Conservation (phyloP, 768 basidiomycete species). For the Suillus subluteus region DNA sequence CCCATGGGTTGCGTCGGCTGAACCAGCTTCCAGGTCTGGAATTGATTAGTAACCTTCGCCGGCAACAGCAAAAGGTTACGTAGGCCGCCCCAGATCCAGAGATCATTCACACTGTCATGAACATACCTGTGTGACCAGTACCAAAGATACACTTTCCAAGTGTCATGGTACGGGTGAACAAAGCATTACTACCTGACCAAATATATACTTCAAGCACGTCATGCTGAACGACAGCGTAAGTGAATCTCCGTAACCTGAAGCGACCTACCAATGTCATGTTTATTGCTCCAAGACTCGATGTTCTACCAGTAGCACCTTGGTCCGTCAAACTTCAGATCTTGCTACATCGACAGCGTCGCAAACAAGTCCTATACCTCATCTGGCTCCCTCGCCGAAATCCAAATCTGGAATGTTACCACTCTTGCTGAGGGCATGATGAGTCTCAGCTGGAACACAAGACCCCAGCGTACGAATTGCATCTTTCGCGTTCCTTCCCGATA, state of each 20-base stretch:
- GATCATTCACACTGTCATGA: neutral
- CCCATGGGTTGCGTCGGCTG: neutral
- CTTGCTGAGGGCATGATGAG: conserved; percentile 4
- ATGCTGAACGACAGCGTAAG: neutral
- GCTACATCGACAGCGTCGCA: conserved; percentile 19
- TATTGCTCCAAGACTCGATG: conserved; percentile 23
- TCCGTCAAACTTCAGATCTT: conserved; percentile 18
- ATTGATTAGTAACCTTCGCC: neutral
- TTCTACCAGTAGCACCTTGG: conserved; percentile 20
- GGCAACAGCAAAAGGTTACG: neutral
- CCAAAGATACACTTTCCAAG: neutral
- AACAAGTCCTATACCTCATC: conserved; percentile 19
- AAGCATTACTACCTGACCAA: too few relatives aligned
- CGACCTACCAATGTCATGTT: neutral
- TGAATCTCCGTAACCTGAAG: neutral
- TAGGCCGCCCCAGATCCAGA: neutral
- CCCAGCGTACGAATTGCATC: conserved; percentile 12
- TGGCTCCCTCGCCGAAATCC: conserved; percentile 19
- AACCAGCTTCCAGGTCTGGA: neutral
- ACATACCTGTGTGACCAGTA: neutral
- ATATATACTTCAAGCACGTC: neutral
- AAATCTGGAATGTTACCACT: conserved; percentile 23
- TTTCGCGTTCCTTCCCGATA: conserved; percentile 11
- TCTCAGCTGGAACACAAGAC: conserved; percentile 21
- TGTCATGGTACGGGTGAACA: neutral